These are phyloP conservation scores for Fusarium nodosum DNA, from an alignment of 2,329 filamentous ascomycete genomes.

Conservation along the genomic window DNA sequence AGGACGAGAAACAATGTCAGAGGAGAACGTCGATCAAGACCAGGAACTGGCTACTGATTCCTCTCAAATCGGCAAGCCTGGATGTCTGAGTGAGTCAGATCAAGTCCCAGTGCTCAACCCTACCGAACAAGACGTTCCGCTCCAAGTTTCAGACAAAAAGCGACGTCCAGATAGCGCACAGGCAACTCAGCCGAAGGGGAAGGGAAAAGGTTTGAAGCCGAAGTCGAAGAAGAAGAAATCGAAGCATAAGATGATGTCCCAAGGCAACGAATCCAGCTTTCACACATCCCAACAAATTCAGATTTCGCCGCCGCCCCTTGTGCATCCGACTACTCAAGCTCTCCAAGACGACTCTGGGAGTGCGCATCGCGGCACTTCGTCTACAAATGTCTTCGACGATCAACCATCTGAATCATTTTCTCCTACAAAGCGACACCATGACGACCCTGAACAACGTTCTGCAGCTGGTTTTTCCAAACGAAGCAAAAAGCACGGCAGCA, in stretches of 20 bases:
- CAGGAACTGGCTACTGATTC: not conserved
- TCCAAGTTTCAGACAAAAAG: not conserved
- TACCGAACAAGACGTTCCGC: not conserved
- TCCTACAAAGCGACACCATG: constrained; percentile 30
- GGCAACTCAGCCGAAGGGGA: constrained; percentile 16
- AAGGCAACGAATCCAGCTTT: constrained; percentile 1
- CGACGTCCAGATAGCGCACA: not conserved
- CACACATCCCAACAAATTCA: constrained; percentile 3
- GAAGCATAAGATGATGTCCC: constrained; percentile 23
- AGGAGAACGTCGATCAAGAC: not conserved
- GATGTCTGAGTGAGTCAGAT: not conserved
- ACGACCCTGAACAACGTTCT: constrained; percentile 25
- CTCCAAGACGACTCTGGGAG: not conserved
- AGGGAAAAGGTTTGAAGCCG: constrained; percentile 39
- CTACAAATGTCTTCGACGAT: not conserved
- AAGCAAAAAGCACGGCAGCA: constrained; percentile 30
- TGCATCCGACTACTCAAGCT: not conserved
- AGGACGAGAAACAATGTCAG: not conserved
- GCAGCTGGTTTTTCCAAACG: constrained; percentile 27
- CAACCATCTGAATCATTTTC: constrained; percentile 5
- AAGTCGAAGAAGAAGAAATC: constrained; percentile 48
- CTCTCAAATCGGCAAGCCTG: not conserved
- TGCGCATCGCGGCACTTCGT: not conserved
- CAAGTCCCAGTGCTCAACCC: not conserved
- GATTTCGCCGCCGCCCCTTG: not conserved